Percentiles rank a stretch among this genome's conserved stretches.
These are phyloP conservation scores for Dissophora ornata DNA, from an alignment of 192 early-diverging fungal genomes.

Conservation along the genomic window DNA sequence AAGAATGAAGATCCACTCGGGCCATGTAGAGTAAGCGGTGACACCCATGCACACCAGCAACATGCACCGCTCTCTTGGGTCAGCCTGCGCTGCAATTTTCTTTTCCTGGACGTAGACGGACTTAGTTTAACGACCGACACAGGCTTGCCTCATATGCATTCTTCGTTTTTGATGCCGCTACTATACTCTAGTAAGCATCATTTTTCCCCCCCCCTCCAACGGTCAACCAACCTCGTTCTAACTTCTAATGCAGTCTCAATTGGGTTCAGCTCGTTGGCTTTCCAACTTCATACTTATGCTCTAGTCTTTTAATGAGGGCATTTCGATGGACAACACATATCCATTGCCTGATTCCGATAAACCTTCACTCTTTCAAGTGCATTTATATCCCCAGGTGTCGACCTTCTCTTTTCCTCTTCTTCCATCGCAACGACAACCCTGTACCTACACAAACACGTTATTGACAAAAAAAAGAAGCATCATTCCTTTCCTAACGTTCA, in stretches of 20 bases:
- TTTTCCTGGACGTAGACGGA: background rate
- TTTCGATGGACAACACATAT: too few relatives aligned
- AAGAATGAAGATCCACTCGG: too few relatives aligned
- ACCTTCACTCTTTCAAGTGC: too few relatives aligned
- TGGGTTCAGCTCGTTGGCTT: slow-evolving; percentile 2
- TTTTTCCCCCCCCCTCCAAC: background rate
- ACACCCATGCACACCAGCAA: background rate
- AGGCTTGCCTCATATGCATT: background rate
- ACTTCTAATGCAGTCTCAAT: slow-evolving; percentile 7
- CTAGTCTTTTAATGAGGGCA: too few relatives aligned
- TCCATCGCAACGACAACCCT: background rate
- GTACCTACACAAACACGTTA: background rate
- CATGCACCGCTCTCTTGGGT: background rate
- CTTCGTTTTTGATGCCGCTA: too few relatives aligned
- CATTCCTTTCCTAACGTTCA: background rate
- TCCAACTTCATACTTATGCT: background rate
- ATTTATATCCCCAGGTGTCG: too few relatives aligned
- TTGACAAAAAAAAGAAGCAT: background rate
- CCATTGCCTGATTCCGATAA: background rate
- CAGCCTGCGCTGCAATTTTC: slow-evolving; percentile 4
- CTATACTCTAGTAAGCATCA: too few relatives aligned
- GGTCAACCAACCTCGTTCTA: slow-evolving; percentile 10
- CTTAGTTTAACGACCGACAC: too few relatives aligned
- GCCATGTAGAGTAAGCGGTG: background rate
- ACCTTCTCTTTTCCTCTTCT: background rate